Conservation (phyloP, 73 alveolate genomes). For the Paramecium bursaria region DNA sequence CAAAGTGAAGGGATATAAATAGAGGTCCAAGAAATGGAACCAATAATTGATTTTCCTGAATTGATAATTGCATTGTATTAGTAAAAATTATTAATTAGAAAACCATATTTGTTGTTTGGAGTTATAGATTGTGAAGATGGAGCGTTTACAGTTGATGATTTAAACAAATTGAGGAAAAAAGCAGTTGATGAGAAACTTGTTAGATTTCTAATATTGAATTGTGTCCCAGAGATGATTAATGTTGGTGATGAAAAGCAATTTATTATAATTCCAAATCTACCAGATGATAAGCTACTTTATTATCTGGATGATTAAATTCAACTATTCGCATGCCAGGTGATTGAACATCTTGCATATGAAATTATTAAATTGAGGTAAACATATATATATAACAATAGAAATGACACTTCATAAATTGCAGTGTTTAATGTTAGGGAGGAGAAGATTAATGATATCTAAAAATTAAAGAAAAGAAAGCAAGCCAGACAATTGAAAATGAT, state of each 20-base stretch:
- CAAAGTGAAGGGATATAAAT: not conserved
- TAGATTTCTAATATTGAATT: constrained; percentile 14
- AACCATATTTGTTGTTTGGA: constrained; percentile 11
- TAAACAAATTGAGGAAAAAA: constrained; percentile 16
- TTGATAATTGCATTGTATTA: constrained; percentile 11
- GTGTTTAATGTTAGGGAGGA: constrained; percentile 40
- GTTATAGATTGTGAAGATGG: constrained; percentile 32
- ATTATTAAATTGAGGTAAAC: constrained; percentile 28
- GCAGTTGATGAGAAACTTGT: constrained; percentile 38
- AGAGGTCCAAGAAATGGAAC: constrained; percentile 4
- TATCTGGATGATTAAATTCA: constrained; percentile 38
- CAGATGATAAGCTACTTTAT: constrained; percentile 53
- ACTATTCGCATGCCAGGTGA: constrained; percentile 3
- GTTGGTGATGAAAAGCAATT: not conserved
- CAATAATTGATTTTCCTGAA: constrained; percentile 38
- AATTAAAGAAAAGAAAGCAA: constrained; percentile 34
- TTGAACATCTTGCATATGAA: constrained; percentile 52
- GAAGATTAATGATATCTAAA: constrained; percentile 19
- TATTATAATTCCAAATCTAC: constrained; percentile 23
- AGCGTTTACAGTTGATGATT: not conserved
- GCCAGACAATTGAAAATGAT: constrained; percentile 46
- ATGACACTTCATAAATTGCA: constrained; percentile 10
- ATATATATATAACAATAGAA: not conserved
- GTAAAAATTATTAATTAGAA: not conserved
- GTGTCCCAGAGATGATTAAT: not conserved